These are phyloP conservation scores for Scutellaria baicalensis DNA, from an alignment of 257 asterid species.

Conservation along the genomic window DNA sequence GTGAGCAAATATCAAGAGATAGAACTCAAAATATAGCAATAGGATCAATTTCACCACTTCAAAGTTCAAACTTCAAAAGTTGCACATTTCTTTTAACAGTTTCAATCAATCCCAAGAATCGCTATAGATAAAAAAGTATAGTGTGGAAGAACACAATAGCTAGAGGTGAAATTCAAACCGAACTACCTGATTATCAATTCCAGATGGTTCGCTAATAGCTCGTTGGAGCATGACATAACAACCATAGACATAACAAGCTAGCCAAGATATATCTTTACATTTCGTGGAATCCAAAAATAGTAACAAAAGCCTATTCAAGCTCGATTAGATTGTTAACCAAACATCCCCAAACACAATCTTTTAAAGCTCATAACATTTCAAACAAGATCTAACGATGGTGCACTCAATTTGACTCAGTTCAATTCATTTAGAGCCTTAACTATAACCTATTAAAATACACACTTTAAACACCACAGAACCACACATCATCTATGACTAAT, in stretches of 20 bases:
- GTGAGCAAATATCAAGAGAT: background rate
- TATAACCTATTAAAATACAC: background rate
- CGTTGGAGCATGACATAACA: background rate
- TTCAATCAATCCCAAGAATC: background rate
- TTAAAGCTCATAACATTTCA: background rate
- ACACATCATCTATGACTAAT: background rate
- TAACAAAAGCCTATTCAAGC: background rate
- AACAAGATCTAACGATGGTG: background rate
- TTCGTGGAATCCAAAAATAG: no score
- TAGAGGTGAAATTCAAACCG: background rate
- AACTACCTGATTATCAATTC: background rate
- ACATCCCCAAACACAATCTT: background rate
- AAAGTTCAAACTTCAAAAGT: slow-evolving; percentile 28
- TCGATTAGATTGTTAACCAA: background rate
- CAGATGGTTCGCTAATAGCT: background rate
- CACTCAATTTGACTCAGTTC: background rate
- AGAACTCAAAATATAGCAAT: background rate
- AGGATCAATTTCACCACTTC: background rate
- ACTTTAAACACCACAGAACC: background rate
- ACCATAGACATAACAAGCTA: no score
- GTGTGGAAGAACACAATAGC: background rate
- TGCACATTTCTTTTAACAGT: background rate
- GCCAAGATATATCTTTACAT: background rate
- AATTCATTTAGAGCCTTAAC: background rate
- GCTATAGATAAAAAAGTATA: background rate